These are phyloP conservation scores for Microbotryum lychnidis-dioicae DNA, from an alignment of 1,284 basidiomycete species.

Conservation along the genomic window DNA sequence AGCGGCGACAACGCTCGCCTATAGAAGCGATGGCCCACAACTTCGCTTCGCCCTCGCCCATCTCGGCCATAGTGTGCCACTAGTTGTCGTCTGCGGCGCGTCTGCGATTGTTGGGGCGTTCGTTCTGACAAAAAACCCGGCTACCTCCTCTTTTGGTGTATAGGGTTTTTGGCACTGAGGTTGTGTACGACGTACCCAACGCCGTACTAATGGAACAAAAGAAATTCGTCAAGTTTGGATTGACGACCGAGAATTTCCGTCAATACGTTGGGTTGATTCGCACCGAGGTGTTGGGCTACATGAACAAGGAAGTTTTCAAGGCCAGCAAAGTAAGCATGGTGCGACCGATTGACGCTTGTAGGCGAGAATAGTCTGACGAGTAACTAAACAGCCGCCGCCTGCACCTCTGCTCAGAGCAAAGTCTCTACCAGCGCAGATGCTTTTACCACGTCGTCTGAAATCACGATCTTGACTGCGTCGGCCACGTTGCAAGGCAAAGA, in stretches of 20 bases:
- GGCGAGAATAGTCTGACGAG: not conserved
- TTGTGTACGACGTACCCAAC: slow-evolving; percentile 93
- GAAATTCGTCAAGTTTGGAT: slow-evolving; percentile 74
- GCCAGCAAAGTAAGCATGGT: slow-evolving; percentile 31
- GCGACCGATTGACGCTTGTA: not conserved
- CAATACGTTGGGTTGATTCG: slow-evolving; percentile 86
- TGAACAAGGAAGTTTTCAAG: slow-evolving; percentile 26
- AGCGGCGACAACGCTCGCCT: no score
- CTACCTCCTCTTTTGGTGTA: not conserved
- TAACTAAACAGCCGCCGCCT: not conserved
- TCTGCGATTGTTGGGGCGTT: no score
- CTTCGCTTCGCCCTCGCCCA: no score
- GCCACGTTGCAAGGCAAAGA: slow-evolving; percentile 89
- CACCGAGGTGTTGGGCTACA: slow-evolving; percentile 51
- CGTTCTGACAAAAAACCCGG: not conserved
- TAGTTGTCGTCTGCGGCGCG: not conserved
- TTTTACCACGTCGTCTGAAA: slow-evolving; percentile 71
- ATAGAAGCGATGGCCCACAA: no score
- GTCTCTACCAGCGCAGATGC: slow-evolving; percentile 67
- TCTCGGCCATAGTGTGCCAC: no score
- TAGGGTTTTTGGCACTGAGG: slow-evolving; percentile 77
- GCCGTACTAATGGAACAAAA: slow-evolving; percentile 99
- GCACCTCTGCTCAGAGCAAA: slow-evolving; percentile 9
- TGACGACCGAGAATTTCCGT: slow-evolving; percentile 84
- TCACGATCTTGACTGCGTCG: slow-evolving; percentile 90